These are phyloP conservation scores for Fomitopsis pinicola DNA, from an alignment of 1,284 basidiomycete species.

Conservation along the genomic window DNA sequence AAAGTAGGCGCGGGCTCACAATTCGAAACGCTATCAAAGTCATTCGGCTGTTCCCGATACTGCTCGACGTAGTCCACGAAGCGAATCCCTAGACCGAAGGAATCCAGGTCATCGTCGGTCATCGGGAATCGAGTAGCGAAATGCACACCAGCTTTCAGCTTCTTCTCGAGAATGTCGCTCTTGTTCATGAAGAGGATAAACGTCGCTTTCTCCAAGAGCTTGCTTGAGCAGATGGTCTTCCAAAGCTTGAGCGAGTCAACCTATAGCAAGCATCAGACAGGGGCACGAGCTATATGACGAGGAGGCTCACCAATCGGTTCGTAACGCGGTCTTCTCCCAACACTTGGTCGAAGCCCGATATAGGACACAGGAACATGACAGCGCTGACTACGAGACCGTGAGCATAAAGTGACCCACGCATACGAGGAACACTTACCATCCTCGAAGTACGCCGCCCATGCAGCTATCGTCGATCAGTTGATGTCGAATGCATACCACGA, in stretches of 20 bases:
- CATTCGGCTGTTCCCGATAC: slow-evolving; percentile 48
- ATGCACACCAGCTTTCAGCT: slow-evolving; percentile 38
- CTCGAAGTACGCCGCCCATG: slow-evolving; percentile 63
- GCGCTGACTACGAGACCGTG: slow-evolving; percentile 38
- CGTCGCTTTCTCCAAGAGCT: slow-evolving; percentile 44
- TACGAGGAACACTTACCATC: slow-evolving; percentile 37
- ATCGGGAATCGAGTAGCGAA: background rate
- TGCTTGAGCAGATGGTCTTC: slow-evolving; percentile 53
- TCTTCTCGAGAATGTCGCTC: slow-evolving; percentile 49
- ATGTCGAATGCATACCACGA: background rate
- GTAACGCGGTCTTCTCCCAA: slow-evolving; percentile 49
- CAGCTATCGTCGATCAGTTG: slow-evolving; percentile 28
- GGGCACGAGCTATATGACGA: background rate
- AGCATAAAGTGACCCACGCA: background rate
- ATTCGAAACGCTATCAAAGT: slow-evolving; percentile 43
- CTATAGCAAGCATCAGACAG: slow-evolving; percentile 20
- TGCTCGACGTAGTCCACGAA: slow-evolving; percentile 53
- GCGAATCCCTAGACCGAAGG: slow-evolving; percentile 28
- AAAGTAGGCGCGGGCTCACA: slow-evolving; percentile 35
- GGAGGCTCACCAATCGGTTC: slow-evolving; percentile 45
- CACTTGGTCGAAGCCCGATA: slow-evolving; percentile 59
- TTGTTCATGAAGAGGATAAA: slow-evolving; percentile 63
- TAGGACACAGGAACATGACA: slow-evolving; percentile 58
- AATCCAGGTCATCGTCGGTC: background rate
- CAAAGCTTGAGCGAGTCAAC: slow-evolving; percentile 54